Percentiles rank a stretch among this genome's conserved stretches.
These are phyloP conservation scores for Flueggea neowawraea DNA, from an alignment of 441 rosid species.

Conservation along the genomic window DNA sequence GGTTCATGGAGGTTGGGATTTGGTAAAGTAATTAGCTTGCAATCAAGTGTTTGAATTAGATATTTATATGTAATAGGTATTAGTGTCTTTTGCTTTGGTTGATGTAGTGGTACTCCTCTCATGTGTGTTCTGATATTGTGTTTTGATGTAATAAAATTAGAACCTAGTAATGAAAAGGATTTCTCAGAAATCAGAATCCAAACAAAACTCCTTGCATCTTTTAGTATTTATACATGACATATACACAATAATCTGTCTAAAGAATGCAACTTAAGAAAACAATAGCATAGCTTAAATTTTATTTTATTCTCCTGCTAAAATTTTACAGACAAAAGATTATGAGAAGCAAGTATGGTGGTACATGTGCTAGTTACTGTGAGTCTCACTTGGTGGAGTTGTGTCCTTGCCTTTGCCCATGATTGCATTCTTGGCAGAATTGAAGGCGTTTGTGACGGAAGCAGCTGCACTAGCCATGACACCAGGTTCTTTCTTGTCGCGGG, in stretches of 20 bases:
- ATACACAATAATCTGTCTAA: not conserved
- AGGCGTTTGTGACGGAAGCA: conserved; percentile 24
- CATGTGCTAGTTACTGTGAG: not conserved
- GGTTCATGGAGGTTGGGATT: conserved; percentile 56
- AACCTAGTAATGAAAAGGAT: not conserved
- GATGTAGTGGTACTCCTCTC: not conserved
- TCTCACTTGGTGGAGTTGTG: conserved; percentile 6
- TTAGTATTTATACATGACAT: not conserved
- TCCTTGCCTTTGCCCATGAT: conserved; percentile 21
- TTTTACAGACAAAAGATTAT: not conserved
- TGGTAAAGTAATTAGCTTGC: conserved; percentile 29
- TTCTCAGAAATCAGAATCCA: no score
- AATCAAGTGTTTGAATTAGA: not conserved
- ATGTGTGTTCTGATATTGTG: not conserved
- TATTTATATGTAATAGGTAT: not conserved
- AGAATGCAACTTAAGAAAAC: not conserved
- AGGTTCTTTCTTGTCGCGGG: conserved; percentile 12
- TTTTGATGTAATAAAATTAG: not conserved
- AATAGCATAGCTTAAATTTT: not conserved
- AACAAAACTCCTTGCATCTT: not conserved
- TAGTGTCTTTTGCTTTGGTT: not conserved
- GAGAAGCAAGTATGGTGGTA: not conserved
- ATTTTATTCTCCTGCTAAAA: not conserved
- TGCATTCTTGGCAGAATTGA: conserved; percentile 30
- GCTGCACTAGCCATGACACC: conserved; percentile 18